A percentile compares a stretch with the other conserved stretches of the same genome.
Conservation (phyloP, 2,329 filamentous ascomycete genomes). For the Xylariaceae sp. region DNA sequence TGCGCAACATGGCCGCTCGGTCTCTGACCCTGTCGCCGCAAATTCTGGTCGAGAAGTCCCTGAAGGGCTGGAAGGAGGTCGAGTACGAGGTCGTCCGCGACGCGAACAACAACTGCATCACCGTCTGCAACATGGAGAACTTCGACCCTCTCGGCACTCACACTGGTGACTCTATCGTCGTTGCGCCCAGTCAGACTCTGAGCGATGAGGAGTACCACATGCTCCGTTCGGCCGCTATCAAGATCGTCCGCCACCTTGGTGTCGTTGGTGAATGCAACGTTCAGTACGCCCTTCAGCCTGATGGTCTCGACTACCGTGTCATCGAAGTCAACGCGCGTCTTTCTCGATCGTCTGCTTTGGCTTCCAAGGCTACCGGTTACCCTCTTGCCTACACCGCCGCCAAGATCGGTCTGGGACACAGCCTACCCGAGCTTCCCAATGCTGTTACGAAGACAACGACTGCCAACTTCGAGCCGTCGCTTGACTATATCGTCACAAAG, state of each 20-base stretch:
- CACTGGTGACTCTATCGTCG: constrained; percentile 97
- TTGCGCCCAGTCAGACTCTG: constrained; percentile 92
- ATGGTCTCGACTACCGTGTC: constrained; percentile 95
- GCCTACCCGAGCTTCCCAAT: constrained; percentile 90
- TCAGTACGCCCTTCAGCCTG: constrained; percentile 93
- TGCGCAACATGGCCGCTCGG: constrained; percentile 86
- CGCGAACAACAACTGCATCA: constrained; percentile 97
- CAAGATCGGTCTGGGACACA: constrained; percentile 96
- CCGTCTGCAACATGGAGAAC: constrained; percentile 98
- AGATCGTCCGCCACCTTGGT: constrained; percentile 94
- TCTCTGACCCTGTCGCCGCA: constrained; percentile 92
- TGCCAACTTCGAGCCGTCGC: constrained; percentile 94
- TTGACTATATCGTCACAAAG: constrained; percentile 98
- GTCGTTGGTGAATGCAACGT: constrained; percentile 99
- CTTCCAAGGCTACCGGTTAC: constrained; percentile 97
- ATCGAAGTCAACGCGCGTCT: constrained; percentile 99
- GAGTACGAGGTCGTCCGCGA: constrained; percentile 98
- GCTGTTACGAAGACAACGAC: constrained; percentile 98
- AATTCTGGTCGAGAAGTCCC: constrained; percentile 95
- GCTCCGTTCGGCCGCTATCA: constrained; percentile 95
- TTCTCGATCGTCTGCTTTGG: constrained; percentile 91
- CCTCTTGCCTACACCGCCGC: constrained; percentile 95
- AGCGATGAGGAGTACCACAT: constrained; percentile 99
- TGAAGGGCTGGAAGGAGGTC: constrained; percentile 99
- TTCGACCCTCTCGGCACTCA: constrained; percentile 97